Evolutionary conservation across 176 grass and related monocot genomes (phyloP), one percentile per base, ranked within the genome.

Genomic region (Tillandsia leiboldiana): DNA sequence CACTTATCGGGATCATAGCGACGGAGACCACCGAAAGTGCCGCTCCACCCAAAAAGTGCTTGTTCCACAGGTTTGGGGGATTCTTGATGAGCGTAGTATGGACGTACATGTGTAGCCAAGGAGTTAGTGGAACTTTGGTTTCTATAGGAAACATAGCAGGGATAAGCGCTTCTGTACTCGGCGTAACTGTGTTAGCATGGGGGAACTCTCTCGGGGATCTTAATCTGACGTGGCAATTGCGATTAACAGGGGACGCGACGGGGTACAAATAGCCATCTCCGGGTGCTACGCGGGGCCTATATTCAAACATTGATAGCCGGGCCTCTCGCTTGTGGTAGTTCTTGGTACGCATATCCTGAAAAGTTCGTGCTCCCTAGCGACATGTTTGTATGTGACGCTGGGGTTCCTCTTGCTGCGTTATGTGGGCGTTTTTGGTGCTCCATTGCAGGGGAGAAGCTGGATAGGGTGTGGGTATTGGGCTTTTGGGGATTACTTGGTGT

Each of bases 181-280:
- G 91, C 23, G 48, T 90, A 0, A 90, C 87, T 3, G 79, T 96
- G 29, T 76, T 90, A 0, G 91, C 91, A 3, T 96, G 87, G 87
- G 87, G 91, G 11, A 90, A 96, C 66, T 96, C 91, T 5, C 11
- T 96, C 8, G 84, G 84, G 12, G 91, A 90, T 53, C 73, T 96
- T 1, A 58, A 13, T n/a, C 91, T 0, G 83, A 87, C 79, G 56
- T 85, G 66, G 79, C 79, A 48, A 74, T 95, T 50, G 91, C 91
- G 12, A 9, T 77, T 59, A 49, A 70, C 18, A 77, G 74, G 27
- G 61, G 80, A 5, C 13, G 33, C 26, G 70, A 66, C 70, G 86
- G 77, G 14, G 75, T 53, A 2, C 90, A 94, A 66, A 73, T 84
- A 68, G 86, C 90, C 9, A 68, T 95, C 1, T 74, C 87, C 1